Conservation (phyloP, 2,329 filamentous ascomycete genomes). For the Neospermospora avenae region DNA sequence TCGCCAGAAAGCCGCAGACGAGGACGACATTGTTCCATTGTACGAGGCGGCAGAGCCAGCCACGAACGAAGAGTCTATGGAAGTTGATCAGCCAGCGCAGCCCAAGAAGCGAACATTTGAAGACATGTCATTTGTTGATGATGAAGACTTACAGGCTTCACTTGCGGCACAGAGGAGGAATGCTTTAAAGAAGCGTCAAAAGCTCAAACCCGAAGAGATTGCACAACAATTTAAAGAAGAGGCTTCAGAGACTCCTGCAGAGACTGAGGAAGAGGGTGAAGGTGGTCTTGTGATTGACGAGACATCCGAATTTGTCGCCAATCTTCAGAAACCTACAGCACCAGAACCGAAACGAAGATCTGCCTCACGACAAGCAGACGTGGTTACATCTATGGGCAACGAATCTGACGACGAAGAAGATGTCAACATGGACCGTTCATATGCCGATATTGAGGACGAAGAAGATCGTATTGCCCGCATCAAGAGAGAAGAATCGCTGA, state of each 20-base stretch:
- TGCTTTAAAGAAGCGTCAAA: constrained; percentile 90
- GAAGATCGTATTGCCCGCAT: constrained; percentile 47
- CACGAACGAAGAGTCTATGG: constrained; percentile 59
- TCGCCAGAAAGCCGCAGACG: constrained; percentile 63
- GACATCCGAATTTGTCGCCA: constrained; percentile 90
- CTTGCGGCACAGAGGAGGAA: constrained; percentile 78
- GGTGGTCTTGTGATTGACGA: constrained; percentile 87
- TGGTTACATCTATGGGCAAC: constrained; percentile 44
- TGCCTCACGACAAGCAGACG: constrained; percentile 38
- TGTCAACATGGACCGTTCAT: constrained; percentile 36
- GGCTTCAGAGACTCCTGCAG: constrained; percentile 49
- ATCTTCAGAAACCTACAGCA: constrained; percentile 65
- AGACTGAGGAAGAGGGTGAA: constrained; percentile 51
- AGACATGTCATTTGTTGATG: constrained; percentile 74
- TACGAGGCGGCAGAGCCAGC: constrained; percentile 35
- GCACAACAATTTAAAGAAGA: constrained; percentile 74
- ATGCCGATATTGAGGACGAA: constrained; percentile 41
- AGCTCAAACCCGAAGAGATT: constrained; percentile 79
- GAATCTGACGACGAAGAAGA: constrained; percentile 44
- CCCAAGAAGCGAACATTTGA: constrained; percentile 62
- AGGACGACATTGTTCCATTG: constrained; percentile 54
- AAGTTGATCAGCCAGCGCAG: constrained; percentile 61
- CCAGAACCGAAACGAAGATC: constrained; percentile 46
- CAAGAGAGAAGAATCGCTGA: constrained; percentile 45
- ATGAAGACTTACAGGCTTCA: constrained; percentile 86